phyloP scores from a whole-genome alignment of 2,329 filamentous ascomycete genomes.

The Volutella citrinella region DNA sequence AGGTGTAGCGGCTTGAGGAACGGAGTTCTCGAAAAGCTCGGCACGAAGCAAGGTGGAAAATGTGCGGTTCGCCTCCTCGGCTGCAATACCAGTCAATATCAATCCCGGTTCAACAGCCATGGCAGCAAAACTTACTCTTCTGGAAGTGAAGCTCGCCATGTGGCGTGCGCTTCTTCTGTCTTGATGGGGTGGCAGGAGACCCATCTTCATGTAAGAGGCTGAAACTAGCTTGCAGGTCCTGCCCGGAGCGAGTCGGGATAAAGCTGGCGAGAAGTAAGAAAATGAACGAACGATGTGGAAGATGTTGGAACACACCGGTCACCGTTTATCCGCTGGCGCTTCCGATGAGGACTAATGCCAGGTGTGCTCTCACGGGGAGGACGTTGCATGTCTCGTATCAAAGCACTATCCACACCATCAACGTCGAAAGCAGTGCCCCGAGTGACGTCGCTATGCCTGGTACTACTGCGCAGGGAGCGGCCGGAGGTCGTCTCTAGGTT shows the following conservation, averaged over 20 bases:
- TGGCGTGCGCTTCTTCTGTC: constrained; percentile 77
- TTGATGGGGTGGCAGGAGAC: constrained; percentile 87
- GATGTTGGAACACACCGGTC: constrained; percentile 48
- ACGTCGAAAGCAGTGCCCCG: constrained; percentile 42
- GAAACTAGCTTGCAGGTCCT: constrained; percentile 91
- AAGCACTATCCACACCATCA: constrained; percentile 48
- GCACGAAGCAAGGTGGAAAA: constrained; percentile 85
- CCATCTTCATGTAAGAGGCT: constrained; percentile 88
- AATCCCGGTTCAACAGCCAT: neutral
- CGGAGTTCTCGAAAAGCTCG: constrained; percentile 87
- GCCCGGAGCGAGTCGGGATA: constrained; percentile 89
- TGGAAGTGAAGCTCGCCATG: constrained; percentile 94
- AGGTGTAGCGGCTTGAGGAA: constrained; percentile 74
- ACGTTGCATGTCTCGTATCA: constrained; percentile 50
- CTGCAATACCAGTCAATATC: constrained; percentile 36
- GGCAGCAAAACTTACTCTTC: constrained; percentile 60
- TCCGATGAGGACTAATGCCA: constrained; percentile 53
- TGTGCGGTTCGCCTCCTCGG: constrained; percentile 91
- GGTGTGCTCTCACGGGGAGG: constrained; percentile 52
- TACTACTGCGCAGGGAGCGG: constrained; percentile 32
- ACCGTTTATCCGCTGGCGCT: constrained; percentile 58
- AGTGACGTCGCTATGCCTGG: constrained; percentile 33
- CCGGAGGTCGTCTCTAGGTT: constrained; percentile 34
- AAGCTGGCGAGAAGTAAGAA: constrained; percentile 59
- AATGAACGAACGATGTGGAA: neutral